Evolutionary conservation across 2,329 filamentous ascomycete species (phyloP).

Genomic region (Alternaria hordeiaustralica): DNA sequence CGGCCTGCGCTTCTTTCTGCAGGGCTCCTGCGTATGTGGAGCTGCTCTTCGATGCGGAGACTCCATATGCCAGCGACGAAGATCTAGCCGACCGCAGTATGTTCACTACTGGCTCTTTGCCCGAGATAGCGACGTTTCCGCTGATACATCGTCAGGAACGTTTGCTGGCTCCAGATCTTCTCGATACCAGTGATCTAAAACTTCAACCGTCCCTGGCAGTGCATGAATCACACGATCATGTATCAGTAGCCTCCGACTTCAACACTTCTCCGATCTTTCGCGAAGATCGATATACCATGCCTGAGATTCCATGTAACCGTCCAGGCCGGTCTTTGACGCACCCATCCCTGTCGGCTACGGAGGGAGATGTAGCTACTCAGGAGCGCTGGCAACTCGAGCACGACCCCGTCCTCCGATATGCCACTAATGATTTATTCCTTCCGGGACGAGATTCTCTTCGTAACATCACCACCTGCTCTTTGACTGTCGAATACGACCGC

Average conservation of each 20-base stretch:
- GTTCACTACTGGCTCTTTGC: background rate
- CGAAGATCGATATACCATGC: background rate
- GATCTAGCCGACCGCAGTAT: background rate
- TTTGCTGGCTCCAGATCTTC: background rate
- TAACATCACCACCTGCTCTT: background rate
- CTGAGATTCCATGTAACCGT: background rate
- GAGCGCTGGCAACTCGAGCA: background rate
- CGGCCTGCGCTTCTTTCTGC: background rate
- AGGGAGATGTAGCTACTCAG: no score
- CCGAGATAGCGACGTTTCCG: background rate
- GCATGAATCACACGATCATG: background rate
- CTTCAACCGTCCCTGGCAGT: background rate
- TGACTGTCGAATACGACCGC: slow-evolving; percentile 3
- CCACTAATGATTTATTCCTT: background rate
- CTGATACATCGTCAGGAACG: no score
- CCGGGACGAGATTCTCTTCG: slow-evolving; percentile 6
- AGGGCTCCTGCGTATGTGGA: background rate
- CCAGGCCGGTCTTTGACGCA: background rate
- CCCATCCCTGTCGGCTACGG: no score
- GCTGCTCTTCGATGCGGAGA: slow-evolving; percentile 6
- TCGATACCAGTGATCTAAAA: slow-evolving; percentile 1
- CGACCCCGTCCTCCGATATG: background rate
- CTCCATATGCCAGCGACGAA: background rate
- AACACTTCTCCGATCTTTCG: background rate
- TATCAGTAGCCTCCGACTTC: background rate